Evolutionary conservation across 805 yeast genomes (phyloP).

Genomic region (Candida broadrunensis): DNA sequence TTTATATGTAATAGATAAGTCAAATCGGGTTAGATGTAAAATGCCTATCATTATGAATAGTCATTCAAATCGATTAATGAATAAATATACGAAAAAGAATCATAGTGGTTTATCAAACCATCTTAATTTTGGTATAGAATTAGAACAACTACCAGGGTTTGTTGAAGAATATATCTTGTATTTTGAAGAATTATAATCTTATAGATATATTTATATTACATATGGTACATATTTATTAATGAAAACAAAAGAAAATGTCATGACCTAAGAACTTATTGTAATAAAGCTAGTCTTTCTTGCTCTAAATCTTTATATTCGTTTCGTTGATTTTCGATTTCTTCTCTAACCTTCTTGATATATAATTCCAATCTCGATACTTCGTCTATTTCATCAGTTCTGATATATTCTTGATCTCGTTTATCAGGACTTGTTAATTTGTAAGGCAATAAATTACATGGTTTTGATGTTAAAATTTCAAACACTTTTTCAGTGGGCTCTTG

Average conservation of each 20-base stretch:
- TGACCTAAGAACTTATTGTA: slow-evolving; percentile 20
- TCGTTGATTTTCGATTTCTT: slow-evolving; percentile 40
- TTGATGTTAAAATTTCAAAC: slow-evolving; percentile 70
- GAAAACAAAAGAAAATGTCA: too few relatives aligned
- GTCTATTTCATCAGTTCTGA: slow-evolving; percentile 38
- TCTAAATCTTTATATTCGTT: slow-evolving; percentile 38
- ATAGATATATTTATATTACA: slow-evolving; percentile 7
- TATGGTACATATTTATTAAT: slow-evolving; percentile 5
- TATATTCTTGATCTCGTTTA: slow-evolving; percentile 39
- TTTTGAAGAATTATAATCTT: neutral
- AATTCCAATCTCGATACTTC: slow-evolving; percentile 41
- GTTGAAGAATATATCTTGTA: slow-evolving; percentile 3
- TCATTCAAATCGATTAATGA: slow-evolving; percentile 1
- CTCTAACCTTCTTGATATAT: slow-evolving; percentile 33
- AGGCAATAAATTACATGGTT: slow-evolving; percentile 59
- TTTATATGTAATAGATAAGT: slow-evolving; percentile 14
- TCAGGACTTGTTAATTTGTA: slow-evolving; percentile 29
- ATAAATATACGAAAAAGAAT: neutral
- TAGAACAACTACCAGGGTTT: slow-evolving; percentile 3
- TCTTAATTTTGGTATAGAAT: slow-evolving; percentile 6
- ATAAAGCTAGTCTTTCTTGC: slow-evolving; percentile 37
- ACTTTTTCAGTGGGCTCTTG: slow-evolving; percentile 92
- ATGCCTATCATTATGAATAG: slow-evolving; percentile 3
- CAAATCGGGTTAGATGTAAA: slow-evolving; percentile 6
- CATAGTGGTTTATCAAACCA: slow-evolving; percentile 3